A percentile compares a stretch with the other conserved stretches of the same genome.
These are phyloP conservation scores for Schwanniomyces yamadae DNA, from an alignment of 805 yeast species.

Conservation along the genomic window DNA sequence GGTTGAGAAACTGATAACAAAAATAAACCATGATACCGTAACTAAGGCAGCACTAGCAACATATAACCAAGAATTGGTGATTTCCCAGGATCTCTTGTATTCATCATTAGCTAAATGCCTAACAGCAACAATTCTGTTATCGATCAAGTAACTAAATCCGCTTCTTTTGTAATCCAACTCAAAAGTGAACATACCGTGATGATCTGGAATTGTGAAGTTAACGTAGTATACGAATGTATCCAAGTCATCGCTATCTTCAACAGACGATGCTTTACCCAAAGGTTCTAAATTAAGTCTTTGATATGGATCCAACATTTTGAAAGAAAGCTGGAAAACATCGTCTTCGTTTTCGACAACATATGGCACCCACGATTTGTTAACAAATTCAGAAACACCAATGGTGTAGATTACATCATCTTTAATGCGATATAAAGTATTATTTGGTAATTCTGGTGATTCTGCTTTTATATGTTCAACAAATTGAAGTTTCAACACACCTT, in stretches of 20 bases:
- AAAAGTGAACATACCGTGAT: constrained; percentile 94
- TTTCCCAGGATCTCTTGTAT: constrained; percentile 88
- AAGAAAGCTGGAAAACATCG: constrained; percentile 74
- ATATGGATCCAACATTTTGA: constrained; percentile 92
- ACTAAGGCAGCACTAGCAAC: constrained; percentile 69
- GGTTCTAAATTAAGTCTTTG: constrained; percentile 68
- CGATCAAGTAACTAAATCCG: constrained; percentile 69
- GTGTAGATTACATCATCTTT: constrained; percentile 65
- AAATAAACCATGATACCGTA: constrained; percentile 70
- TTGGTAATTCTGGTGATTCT: constrained; percentile 41
- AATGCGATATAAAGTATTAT: constrained; percentile 59
- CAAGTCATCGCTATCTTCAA: constrained; percentile 35
- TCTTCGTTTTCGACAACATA: constrained; percentile 37
- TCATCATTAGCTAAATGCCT: constrained; percentile 96
- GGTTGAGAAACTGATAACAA: constrained; percentile 63
- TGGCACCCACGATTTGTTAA: constrained; percentile 66
- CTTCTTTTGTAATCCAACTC: constrained; percentile 72
- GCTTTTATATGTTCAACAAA: constrained; percentile 55
- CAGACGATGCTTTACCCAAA: constrained; percentile 35
- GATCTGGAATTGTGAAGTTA: constrained; percentile 81
- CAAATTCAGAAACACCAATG: constrained; percentile 47
- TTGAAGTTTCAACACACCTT: constrained; percentile 58
- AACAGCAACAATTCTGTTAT: constrained; percentile 71
- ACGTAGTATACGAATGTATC: constrained; percentile 50
- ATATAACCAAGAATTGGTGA: constrained; percentile 91